phyloP scores from a whole-genome alignment of 169 alveolate species.

The Plasmodium coatneyi region DNA sequence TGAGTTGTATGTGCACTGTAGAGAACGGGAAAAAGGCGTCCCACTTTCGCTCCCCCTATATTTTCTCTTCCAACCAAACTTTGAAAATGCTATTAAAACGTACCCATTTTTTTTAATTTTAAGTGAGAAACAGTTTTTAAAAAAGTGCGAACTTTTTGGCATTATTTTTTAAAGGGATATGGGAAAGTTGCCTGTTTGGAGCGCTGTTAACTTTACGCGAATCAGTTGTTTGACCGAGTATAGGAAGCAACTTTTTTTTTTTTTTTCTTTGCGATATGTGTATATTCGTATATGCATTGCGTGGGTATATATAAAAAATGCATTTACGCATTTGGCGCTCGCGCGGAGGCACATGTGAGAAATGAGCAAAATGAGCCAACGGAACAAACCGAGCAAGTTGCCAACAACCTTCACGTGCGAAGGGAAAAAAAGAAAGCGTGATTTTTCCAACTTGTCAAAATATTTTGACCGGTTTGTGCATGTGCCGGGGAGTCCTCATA shows the following conservation, averaged over 20 bases:
- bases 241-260: not conserved
- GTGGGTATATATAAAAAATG: not conserved
- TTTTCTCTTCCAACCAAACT: not conserved
- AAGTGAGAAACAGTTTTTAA: not conserved
- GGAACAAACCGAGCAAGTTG: not conserved
- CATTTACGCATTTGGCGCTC: not conserved
- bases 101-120: not conserved
- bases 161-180: too few relatives aligned
- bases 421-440: not conserved
- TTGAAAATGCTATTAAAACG: not conserved
- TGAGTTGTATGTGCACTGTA: not conserved
- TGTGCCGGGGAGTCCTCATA: not conserved
- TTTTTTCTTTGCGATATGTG: not conserved
- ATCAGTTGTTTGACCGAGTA: not conserved
- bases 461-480: not conserved
- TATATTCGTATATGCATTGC: not conserved
- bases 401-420: not conserved
- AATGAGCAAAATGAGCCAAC: not conserved
- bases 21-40: not conserved
- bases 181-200: not conserved
- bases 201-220: not conserved
- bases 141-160: not conserved
- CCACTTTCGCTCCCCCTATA: not conserved
- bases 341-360: not conserved
- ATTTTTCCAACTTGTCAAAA: not conserved